Evolutionary conservation across 306 rosid species (phyloP).

Genomic region (Cucurbita argyrosperma): DNA sequence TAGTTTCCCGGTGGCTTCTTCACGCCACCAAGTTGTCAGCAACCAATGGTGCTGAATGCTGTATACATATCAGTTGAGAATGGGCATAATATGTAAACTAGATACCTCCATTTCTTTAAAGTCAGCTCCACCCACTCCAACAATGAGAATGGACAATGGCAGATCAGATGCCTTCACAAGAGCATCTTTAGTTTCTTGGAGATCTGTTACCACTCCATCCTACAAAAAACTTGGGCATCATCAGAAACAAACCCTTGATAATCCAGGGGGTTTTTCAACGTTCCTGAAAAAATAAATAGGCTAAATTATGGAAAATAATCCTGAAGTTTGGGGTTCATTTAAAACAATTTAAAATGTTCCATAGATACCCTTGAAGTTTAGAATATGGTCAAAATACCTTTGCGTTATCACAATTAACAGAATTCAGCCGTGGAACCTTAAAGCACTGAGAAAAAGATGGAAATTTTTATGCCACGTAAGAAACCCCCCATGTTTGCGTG

Average conservation of each 20-base stretch:
- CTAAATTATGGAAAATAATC: too few species aligned
- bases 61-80: background rate
- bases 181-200: constrained; percentile 99
- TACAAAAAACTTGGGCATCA: constrained; percentile 17
- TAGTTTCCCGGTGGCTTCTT: background rate
- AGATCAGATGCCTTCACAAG: constrained; percentile 90
- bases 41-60: background rate
- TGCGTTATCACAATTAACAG: too few species aligned
- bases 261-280: background rate
- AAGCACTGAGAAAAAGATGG: too few species aligned
- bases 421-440: too few species aligned
- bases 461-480: too few species aligned
- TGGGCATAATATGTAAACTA: background rate
- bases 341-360: too few species aligned
- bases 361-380: too few species aligned
- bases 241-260: constrained; percentile 14
- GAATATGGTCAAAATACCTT: too few species aligned
- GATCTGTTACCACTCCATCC: constrained; percentile 99
- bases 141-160: constrained; percentile 86
- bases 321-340: too few species aligned
- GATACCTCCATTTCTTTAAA: constrained; percentile 99
- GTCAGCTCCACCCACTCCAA: constrained; percentile 99
- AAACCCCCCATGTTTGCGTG: too few species aligned
- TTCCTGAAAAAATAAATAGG: background rate
- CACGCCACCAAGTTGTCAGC: background rate